Conservation (phyloP, 2,329 filamentous ascomycete species). For the Elsinoe australis region DNA sequence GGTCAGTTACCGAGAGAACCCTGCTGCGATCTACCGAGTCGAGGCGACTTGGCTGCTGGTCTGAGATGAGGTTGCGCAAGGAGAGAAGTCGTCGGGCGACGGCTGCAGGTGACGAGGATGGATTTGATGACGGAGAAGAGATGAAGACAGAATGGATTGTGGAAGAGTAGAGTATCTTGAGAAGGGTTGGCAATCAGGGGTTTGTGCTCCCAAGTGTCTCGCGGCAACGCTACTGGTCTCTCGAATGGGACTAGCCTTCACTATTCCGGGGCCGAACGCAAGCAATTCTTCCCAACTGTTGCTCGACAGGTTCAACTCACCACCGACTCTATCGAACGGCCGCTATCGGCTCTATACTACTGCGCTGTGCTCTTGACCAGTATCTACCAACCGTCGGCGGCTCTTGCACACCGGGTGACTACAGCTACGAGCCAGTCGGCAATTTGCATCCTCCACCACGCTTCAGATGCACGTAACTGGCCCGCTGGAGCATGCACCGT, state of each 20-base stretch:
- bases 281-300: slow-evolving; percentile 5
- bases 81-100: slow-evolving; percentile 1
- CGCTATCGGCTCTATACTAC: slow-evolving; percentile 11
- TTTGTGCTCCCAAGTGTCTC: slow-evolving; percentile 18
- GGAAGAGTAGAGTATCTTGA: slow-evolving; percentile 16
- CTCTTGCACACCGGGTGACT: slow-evolving; percentile 9
- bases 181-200: slow-evolving; percentile 18
- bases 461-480: neutral
- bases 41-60: slow-evolving; percentile 1
- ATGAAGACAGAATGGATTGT: slow-evolving; percentile 9
- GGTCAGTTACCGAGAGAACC: slow-evolving; percentile 9
- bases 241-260: slow-evolving; percentile 16
- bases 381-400: neutral
- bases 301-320: slow-evolving; percentile 5
- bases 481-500: slow-evolving; percentile 1
- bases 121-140: slow-evolving; percentile 17
- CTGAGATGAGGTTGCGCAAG: slow-evolving; percentile 1
- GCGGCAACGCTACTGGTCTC: slow-evolving; percentile 16
- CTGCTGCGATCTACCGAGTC: slow-evolving; percentile 1
- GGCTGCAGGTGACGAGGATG: neutral
- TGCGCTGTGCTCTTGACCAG: neutral
- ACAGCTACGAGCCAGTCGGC: neutral
- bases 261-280: slow-evolving; percentile 16
- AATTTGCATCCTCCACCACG: neutral
- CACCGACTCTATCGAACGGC: slow-evolving; percentile 13